These are phyloP conservation scores for Endocladia muricata DNA, from an alignment of 31 red algal species.

Conservation along the genomic window DNA sequence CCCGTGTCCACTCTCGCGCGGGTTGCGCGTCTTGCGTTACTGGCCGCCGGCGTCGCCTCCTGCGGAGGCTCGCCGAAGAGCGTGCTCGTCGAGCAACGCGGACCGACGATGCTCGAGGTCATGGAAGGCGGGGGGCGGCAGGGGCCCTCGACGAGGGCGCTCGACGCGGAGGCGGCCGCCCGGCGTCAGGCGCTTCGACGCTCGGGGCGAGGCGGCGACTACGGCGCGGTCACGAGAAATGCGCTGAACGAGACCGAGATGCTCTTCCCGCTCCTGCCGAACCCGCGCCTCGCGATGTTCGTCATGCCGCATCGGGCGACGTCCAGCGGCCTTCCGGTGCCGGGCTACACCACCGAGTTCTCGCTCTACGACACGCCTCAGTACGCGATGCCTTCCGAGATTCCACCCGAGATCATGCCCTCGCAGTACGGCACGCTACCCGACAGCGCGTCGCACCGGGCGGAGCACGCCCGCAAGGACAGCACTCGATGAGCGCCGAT, in stretches of 20 bases:
- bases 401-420: neutral
- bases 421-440: no score
- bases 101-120: no score
- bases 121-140: no score
- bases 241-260: neutral
- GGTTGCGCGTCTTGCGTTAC: no score
- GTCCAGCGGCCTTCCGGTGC: neutral
- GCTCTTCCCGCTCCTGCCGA: neutral
- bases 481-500: no score
- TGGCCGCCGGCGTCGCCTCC: no score
- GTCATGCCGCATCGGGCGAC: neutral
- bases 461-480: no score
- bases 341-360: constrained; percentile 2
- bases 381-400: neutral
- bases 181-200: neutral
- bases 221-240: neutral
- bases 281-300: neutral
- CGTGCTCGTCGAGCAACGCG: no score
- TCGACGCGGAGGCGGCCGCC: neutral
- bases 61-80: no score
- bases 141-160: no score
- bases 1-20: no score
- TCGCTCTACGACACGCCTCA: neutral
- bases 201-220: neutral
- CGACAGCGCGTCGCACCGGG: no score